Evolutionary conservation across 2,329 filamentous ascomycete genomes (phyloP), one percentile per base, ranked within the genome.

Genomic region (Botrytis sinoallii): DNA sequence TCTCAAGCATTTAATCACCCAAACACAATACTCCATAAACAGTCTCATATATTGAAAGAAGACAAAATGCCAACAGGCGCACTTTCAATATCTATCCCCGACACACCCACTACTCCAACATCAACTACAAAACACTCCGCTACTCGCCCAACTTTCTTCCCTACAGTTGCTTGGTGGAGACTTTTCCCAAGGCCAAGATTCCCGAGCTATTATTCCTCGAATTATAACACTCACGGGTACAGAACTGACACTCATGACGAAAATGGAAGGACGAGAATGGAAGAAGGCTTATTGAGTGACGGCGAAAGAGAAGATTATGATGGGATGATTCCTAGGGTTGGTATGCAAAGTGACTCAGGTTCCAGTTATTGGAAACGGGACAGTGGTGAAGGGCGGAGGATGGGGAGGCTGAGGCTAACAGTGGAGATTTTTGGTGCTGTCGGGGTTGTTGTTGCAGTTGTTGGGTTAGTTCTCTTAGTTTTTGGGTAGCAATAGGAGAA

Each of bases 141-240:
- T n/a, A 44, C 46, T 18, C 70, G 70, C 48, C 70, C 61, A 46
- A 72, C 70, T 29, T 72, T 72, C 70, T 59, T 72, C 46, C 70
- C 70, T 16, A 67, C 61, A 20, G 46, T 72, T 14, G 70, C 70
- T 55, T 72, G 70, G 70, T 72, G 70, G 70, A 72, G 66, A 57
- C 38, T 14, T 20, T 67, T 72, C 35, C 61, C 46, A 22, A 44
- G 22, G 55, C 70, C 70, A 8, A 57, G 16, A 32, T 69, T 69
- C 35, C 10, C 66, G n/a, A 69, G 12, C 25, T 57, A 69, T 69
- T 32, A 57, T 57, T 32, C 66, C 66, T 69, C 48, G 4, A 25
- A 10, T 10, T 32, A 29, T 10, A 42, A 32, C 55, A 32, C 29
- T 29, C 66, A 57, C 12, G 16, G 18, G 48, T 25, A 32, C 12